Percentiles rank a stretch among this genome's conserved stretches.
Evolutionary conservation across 2,329 filamentous ascomycete species (phyloP).

Genomic region (Chrysosporium queenslandicum): DNA sequence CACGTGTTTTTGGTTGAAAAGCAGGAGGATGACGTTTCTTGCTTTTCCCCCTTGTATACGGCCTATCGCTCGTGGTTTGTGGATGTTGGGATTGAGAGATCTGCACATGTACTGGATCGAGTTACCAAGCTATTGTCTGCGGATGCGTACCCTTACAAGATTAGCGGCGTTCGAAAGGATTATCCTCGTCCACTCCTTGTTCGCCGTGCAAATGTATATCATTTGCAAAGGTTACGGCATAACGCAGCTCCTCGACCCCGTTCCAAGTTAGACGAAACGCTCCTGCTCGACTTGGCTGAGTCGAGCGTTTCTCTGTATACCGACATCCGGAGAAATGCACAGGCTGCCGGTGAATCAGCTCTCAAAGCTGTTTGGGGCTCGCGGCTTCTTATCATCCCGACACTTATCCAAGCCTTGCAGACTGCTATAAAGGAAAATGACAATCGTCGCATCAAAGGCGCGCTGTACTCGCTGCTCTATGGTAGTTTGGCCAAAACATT

Average conservation of each 20-base stretch:
- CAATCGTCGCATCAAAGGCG: conserved; percentile 86
- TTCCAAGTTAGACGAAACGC: conserved; percentile 74
- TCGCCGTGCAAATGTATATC: conserved; percentile 86
- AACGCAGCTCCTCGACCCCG: conserved; percentile 81
- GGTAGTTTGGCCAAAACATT: conserved; percentile 81
- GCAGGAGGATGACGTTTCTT: conserved; percentile 90
- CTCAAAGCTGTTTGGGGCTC: conserved; percentile 84
- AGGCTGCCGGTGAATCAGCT: conserved; percentile 84
- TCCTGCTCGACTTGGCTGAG: conserved; percentile 78
- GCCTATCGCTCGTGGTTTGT: conserved; percentile 95
- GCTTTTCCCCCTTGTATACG: conserved; percentile 85
- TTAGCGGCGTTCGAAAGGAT: conserved; percentile 80
- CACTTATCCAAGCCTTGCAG: conserved; percentile 68
- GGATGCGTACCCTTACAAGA: conserved; percentile 86
- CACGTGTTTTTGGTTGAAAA: conserved; percentile 73
- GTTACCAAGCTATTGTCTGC: conserved; percentile 74
- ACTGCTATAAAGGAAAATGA: conserved; percentile 70
- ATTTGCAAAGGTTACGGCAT: conserved; percentile 85
- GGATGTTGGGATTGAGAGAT: conserved; percentile 91
- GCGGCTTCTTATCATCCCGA: conserved; percentile 77
- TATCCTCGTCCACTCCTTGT: conserved; percentile 90
- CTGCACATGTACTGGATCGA: conserved; percentile 83
- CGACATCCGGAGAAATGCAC: conserved; percentile 87
- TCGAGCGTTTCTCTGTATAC: conserved; percentile 88
- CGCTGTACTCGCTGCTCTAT: conserved; percentile 80